Base-by-base conservation (phyloP, 257 asterid species). In the Henckelia pumila region DNA sequence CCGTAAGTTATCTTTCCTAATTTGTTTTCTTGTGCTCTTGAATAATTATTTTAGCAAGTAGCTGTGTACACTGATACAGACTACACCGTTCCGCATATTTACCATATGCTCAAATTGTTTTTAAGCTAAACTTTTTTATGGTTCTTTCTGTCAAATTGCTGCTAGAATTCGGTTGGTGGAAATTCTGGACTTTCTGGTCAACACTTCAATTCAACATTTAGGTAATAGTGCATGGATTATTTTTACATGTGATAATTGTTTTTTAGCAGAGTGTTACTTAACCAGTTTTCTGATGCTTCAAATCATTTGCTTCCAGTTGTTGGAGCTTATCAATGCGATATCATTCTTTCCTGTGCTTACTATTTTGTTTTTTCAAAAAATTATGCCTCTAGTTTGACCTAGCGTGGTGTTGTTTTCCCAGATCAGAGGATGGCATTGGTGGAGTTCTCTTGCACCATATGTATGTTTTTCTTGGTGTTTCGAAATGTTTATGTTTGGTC, bases 81-180 rank as follows among this genome's bases (percentile, higher is more conserved):
- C 10, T 21, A 29, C 56, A 37, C 17, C 35, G 14, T 78, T 28
- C 59, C 37, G 56, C n/a, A 16, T 44, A 3, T 69, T 58, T 70
- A 14, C 69, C 17, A 1, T 29, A 8, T 61, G 68, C 30, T 35
- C 28, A 63, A 25, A 24, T 63, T 61, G 49, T 28, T 44, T 59
- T 55, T 30, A 59, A 8, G 69, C 63, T 24, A 55, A 56, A 35
- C n/a, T n/a, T 65, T 61, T 73, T 70, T 71, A 72, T 49, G 10
- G 52, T 55, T 65, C 63, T 65, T 71, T 64, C 63, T 66, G 63
- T 75, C 59, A 50, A 62, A 21, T 19, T 85, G 75, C 67, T 78
- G 47, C 72, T 75, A 93, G 99, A 93, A 93, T 63, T 93, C 99
- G 30, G 97, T 91, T 75, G 97, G 99, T 75, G 99, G 96, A 40